Evolutionary conservation across 768 basidiomycete species (phyloP).

Genomic region (Pleurotus ostreatus): DNA sequence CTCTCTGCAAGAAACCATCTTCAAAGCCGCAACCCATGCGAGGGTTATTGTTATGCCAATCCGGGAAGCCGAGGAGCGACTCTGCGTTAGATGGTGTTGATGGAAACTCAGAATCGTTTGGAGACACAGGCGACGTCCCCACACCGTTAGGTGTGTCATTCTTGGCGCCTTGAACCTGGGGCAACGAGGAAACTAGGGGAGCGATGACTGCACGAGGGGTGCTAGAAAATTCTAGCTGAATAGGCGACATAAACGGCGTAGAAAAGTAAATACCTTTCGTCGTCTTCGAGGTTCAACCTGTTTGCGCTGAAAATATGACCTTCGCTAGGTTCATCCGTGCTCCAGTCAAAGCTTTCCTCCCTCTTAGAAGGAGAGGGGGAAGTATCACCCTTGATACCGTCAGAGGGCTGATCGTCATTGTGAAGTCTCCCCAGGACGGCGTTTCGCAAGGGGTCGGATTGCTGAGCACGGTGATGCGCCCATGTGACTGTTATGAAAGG

Average conservation of each 20-base stretch:
- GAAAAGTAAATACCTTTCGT: constrained; percentile 11
- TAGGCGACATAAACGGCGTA: neutral
- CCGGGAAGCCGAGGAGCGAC: constrained; percentile 20
- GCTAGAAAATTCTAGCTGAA: constrained; percentile 5
- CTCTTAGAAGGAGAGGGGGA: no score
- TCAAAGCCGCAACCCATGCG: constrained; percentile 16
- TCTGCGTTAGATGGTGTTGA: constrained; percentile 41
- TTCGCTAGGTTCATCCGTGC: neutral
- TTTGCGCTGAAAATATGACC: neutral
- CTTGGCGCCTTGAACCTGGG: no score
- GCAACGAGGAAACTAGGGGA: neutral
- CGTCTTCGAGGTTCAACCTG: constrained; percentile 9
- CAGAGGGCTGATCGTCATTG: no score
- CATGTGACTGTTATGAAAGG: constrained; percentile 75
- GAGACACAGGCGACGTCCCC: constrained; percentile 45
- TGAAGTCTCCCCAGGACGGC: no score
- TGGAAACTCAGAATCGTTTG: constrained; percentile 45
- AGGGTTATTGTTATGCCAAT: constrained; percentile 21
- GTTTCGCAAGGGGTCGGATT: no score
- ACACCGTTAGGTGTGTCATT: constrained; percentile 29
- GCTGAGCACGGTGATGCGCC: constrained; percentile 57
- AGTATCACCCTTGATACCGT: no score
- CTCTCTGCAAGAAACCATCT: constrained; percentile 26
- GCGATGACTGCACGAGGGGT: constrained; percentile 7
- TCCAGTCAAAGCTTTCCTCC: neutral